Conservation (phyloP, 1,139 yeast species). For the Scheffersomyces titani region DNA sequence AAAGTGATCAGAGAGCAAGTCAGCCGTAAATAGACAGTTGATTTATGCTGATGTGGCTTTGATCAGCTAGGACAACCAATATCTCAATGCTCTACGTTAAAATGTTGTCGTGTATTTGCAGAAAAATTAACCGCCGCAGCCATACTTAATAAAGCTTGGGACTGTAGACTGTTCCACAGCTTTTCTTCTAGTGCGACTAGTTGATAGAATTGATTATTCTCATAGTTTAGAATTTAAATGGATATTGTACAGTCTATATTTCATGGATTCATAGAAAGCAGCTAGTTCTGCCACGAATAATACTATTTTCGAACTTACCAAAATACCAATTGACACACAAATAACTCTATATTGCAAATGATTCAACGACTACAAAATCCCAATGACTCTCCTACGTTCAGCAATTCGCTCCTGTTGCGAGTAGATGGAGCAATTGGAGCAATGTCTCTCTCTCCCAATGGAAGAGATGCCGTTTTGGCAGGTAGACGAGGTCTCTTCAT, state of each 20-base stretch:
- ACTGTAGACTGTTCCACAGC: too few relatives aligned
- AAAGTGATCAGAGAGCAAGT: not conserved
- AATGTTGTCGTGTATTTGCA: not conserved
- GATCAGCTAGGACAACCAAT: not conserved
- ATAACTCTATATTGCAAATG: slow-evolving; percentile 5
- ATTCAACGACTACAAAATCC: slow-evolving; percentile 5
- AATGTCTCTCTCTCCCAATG: slow-evolving; percentile 88
- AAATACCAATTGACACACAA: not conserved
- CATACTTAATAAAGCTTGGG: not conserved
- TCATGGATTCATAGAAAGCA: not conserved
- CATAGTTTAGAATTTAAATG: not conserved
- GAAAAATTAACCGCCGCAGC: too few relatives aligned
- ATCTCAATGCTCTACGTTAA: not conserved
- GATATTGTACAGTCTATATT: not conserved
- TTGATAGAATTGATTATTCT: not conserved
- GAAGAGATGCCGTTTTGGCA: slow-evolving; percentile 91
- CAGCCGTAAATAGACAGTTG: not conserved
- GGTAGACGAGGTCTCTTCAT: slow-evolving; percentile 85
- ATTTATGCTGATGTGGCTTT: not conserved
- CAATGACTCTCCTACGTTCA: slow-evolving; percentile 58
- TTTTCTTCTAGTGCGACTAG: not conserved
- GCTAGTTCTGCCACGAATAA: not conserved
- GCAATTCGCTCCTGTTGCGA: slow-evolving; percentile 75
- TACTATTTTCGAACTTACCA: not conserved
- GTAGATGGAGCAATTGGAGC: slow-evolving; percentile 96